Evolutionary conservation across 148 eudicot genomes (phyloP).

Genomic region (Heliamphora exappendiculata): DNA sequence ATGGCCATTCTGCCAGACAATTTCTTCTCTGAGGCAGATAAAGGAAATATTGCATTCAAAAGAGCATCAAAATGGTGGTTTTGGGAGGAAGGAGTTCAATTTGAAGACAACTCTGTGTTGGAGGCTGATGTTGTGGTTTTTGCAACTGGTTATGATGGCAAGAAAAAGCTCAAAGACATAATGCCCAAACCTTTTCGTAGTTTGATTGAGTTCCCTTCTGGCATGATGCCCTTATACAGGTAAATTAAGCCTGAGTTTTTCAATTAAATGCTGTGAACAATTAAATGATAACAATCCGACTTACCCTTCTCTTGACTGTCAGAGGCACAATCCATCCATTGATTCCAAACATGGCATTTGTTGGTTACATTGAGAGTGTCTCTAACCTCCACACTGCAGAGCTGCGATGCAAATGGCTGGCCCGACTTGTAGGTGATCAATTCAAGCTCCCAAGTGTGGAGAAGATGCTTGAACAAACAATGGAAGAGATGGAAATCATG

Average conservation of each 20-base stretch:
- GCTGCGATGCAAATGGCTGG: conserved; percentile 80
- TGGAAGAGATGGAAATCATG: conserved; percentile 68
- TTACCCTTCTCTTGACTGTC: neutral
- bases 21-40: conserved; percentile 67
- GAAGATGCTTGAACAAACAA: conserved; percentile 56
- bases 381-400: conserved; percentile 46
- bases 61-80: conserved; percentile 70
- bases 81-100: conserved; percentile 63
- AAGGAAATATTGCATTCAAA: conserved; percentile 63
- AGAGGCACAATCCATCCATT: conserved; percentile 87
- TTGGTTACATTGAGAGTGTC: conserved; percentile 84
- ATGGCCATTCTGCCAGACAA: conserved; percentile 92
- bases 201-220: conserved; percentile 58
- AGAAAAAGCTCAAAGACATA: conserved; percentile 54
- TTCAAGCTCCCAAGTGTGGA: conserved; percentile 76
- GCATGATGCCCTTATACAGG: conserved; percentile 88
- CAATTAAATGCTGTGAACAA: neutral
- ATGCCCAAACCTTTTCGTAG: conserved; percentile 64
- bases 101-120: conserved; percentile 55
- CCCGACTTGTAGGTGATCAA: conserved; percentile 35
- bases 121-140: conserved; percentile 77
- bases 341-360: conserved; percentile 94
- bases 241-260: conserved; percentile 5
- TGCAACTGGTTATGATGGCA: conserved; percentile 90
- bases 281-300: neutral